Evolutionary conservation across 495 filamentous ascomycete genomes (phyloP).

Genomic region (Sphaerosporella brunnea): DNA sequence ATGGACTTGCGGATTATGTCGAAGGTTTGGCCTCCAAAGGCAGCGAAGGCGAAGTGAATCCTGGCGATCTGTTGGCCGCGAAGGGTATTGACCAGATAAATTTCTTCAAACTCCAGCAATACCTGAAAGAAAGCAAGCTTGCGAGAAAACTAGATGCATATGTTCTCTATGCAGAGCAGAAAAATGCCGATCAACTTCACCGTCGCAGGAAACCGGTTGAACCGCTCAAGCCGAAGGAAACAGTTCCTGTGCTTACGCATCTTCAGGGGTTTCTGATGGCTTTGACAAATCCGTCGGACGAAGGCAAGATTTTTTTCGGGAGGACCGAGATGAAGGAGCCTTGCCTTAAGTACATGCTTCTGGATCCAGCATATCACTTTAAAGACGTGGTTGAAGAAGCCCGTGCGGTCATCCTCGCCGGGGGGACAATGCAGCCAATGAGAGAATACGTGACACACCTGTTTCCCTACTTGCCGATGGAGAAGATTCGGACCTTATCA

Average conservation of each 20-base stretch:
- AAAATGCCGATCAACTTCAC: conserved; percentile 24
- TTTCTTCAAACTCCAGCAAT: conserved; percentile 66
- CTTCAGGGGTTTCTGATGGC: conserved; percentile 67
- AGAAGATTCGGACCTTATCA: conserved; percentile 59
- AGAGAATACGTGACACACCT: conserved; percentile 70
- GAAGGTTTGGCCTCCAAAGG: conserved; percentile 31
- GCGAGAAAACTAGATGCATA: conserved; percentile 92
- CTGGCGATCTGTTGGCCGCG: conserved; percentile 52
- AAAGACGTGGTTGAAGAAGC: conserved; percentile 72
- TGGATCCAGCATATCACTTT: conserved; percentile 90
- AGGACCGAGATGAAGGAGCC: conserved; percentile 37
- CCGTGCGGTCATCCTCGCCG: conserved; percentile 74
- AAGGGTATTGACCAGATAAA: conserved; percentile 94
- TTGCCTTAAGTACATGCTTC: conserved; percentile 65
- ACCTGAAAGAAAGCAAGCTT: conserved; percentile 81
- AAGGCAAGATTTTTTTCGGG: conserved; percentile 71
- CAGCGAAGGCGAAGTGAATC: conserved; percentile 45
- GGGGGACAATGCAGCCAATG: conserved; percentile 97
- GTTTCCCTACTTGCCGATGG: conserved; percentile 52
- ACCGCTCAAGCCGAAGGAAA: conserved; percentile 24
- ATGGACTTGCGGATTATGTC: conserved; percentile 53
- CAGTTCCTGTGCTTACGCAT: conserved; percentile 61
- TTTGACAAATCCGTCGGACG: conserved; percentile 70
- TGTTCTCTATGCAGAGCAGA: conserved; percentile 39
- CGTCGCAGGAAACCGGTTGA: conserved; percentile 2